Conservation (phyloP, 306 rosid species). For the Coriaria nepalensis region DNA sequence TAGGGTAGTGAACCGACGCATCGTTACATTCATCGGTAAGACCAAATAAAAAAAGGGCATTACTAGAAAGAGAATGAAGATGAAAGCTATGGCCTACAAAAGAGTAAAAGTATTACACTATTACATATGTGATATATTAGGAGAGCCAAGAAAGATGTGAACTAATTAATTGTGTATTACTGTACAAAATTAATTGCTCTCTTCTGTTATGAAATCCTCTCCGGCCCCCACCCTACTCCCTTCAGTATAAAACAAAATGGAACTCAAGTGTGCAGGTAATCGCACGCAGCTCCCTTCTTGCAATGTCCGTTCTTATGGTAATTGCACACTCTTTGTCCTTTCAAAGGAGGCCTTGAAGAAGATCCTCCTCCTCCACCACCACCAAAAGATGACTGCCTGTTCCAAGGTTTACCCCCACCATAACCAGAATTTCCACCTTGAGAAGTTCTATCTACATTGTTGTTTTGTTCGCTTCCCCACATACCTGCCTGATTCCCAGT, state of each 20-base stretch:
- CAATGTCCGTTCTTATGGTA: conserved; percentile 79
- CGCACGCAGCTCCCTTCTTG: conserved; percentile 77
- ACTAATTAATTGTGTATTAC: conserved; percentile 29
- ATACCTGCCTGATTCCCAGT: conserved; percentile 27
- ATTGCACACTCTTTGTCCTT: conserved; percentile 68
- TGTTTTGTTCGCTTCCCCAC: conserved; percentile 43
- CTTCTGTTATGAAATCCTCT: conserved; percentile 1
- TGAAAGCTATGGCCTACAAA: too few relatives aligned
- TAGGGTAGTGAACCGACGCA: too few relatives aligned
- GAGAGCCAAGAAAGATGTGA: conserved; percentile 31
- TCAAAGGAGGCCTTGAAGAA: conserved; percentile 56
- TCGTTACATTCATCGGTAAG: too few relatives aligned
- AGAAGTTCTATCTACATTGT: conserved; percentile 39
- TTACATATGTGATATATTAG: conserved; percentile 25
- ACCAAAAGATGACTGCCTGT: conserved; percentile 55
- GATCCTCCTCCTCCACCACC: conserved; percentile 50
- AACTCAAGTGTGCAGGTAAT: conserved; percentile 55
- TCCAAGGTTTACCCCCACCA: conserved; percentile 63
- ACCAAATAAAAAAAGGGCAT: too few relatives aligned
- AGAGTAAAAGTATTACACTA: conserved; percentile 17
- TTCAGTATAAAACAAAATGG: background rate
- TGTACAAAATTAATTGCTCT: conserved; percentile 61
- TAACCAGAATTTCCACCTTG: conserved; percentile 59
- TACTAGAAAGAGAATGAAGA: too few relatives aligned
- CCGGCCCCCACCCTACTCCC: too few relatives aligned